These are phyloP conservation scores for Iodosphaeria phyllophila DNA, from an alignment of 2,329 filamentous ascomycete species.

Conservation along the genomic window DNA sequence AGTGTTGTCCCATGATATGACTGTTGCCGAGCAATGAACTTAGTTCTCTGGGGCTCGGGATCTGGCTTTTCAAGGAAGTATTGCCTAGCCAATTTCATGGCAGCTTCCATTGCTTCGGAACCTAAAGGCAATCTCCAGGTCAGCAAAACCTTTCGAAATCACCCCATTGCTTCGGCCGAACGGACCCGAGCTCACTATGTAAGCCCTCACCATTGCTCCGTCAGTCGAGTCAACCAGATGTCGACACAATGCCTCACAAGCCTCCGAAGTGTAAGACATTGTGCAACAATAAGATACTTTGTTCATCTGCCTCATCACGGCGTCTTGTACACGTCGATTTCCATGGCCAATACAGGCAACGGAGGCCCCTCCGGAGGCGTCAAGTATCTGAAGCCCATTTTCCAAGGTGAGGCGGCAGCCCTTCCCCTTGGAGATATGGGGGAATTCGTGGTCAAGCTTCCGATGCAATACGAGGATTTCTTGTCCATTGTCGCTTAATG, in stretches of 20 bases:
- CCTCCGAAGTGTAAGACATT: slow-evolving; percentile 20
- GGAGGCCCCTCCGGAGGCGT: slow-evolving; percentile 25
- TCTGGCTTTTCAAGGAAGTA: slow-evolving; percentile 35
- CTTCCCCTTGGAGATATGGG: slow-evolving; percentile 13
- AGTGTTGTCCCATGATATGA: slow-evolving; percentile 60
- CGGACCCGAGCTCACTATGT: slow-evolving; percentile 17
- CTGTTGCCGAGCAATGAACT: slow-evolving; percentile 47
- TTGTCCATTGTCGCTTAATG: no score
- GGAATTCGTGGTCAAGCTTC: slow-evolving; percentile 15
- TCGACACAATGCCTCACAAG: slow-evolving; percentile 20
- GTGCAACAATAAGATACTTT: slow-evolving; percentile 23
- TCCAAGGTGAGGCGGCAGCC: slow-evolving; percentile 20
- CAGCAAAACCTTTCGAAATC: not conserved
- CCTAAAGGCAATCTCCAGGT: slow-evolving; percentile 20
- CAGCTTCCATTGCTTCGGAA: slow-evolving; percentile 45
- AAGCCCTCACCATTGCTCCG: slow-evolving; percentile 15
- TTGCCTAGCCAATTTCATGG: slow-evolving; percentile 41
- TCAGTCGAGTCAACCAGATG: slow-evolving; percentile 11
- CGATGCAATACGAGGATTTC: slow-evolving; percentile 21
- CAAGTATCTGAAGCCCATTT: slow-evolving; percentile 21
- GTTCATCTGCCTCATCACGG: slow-evolving; percentile 20
- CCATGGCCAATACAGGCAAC: slow-evolving; percentile 27
- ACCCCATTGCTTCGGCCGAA: not conserved
- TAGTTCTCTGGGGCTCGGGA: slow-evolving; percentile 33
- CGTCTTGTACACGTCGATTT: slow-evolving; percentile 19